Base-by-base conservation (phyloP, 2,329 filamentous ascomycete genomes). In the Blastomyces percursus region DNA sequence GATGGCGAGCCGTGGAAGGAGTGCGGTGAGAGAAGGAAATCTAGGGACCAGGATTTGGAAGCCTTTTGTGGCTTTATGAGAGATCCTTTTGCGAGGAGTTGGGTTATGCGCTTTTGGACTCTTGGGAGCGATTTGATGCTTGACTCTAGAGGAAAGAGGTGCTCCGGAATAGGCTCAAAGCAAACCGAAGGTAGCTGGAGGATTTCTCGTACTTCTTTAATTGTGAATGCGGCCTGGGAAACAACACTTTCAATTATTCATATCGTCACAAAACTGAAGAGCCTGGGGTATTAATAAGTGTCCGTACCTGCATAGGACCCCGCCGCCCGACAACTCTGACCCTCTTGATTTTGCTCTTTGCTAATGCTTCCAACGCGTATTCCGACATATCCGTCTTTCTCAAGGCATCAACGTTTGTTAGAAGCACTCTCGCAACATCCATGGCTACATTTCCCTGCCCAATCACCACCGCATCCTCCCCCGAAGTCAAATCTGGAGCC, bases 371-470 rank as follows among this genome's bases (percentile, higher is more conserved):
- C 16, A 97, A 75, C 0, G 94, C 94, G 69, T 90, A 83, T 65
- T 91, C 89, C 1, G 92, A 86, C 57, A 99, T 97, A 72, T 99
- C 94, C 0, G 94, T 96, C 69, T 86, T 86, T 7, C 84, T 81
- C 55, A 99, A 79, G 27, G 82, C 77, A 69, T 93, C 85, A 0
- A 95, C 79, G 64, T 89, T 84, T 60, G 88, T 86, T 16, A 99
- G 80, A 5, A 99, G 79, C 70, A 96, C 93, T 32, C 95, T 84
- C 1, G 93, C 91, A 19, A 99, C 90, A 73, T 99, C 94, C 57
- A 99, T 79, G 0, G 94, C 94, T 9, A 99, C 94, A 75, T 99
- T 99, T 19, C 94, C 94, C 71, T 99, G 93, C 1, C 94, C 94
- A 66, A 99, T 86, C 57, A 99, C 82, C 40, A 96, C 85, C 1